phyloP scores from a whole-genome alignment of 495 filamentous ascomycete species.

The Penicillium diatomitis region DNA sequence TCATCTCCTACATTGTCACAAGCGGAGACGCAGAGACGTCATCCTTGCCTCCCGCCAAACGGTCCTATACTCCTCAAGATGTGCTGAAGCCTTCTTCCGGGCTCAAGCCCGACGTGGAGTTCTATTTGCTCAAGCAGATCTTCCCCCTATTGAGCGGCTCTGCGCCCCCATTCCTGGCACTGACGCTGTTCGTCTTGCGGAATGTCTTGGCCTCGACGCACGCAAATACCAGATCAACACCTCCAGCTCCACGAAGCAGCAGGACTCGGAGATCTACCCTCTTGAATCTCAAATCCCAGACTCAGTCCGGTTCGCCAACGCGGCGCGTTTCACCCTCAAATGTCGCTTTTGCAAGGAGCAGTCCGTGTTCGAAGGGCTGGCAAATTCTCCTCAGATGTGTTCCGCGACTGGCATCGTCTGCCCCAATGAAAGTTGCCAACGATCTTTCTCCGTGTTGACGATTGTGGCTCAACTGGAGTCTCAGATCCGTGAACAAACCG shows the following conservation, averaged over 20 bases:
- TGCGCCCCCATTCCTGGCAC: slow-evolving; percentile 93
- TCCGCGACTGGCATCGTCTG: slow-evolving; percentile 69
- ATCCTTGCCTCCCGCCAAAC: slow-evolving; percentile 65
- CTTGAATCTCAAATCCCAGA: slow-evolving; percentile 93
- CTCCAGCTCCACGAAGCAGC: slow-evolving; percentile 42
- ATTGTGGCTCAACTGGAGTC: slow-evolving; percentile 80
- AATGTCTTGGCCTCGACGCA: slow-evolving; percentile 85
- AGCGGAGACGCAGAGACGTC: slow-evolving; percentile 59
- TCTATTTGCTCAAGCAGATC: slow-evolving; percentile 96
- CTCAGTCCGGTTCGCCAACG: slow-evolving; percentile 67
- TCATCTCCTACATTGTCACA: slow-evolving; percentile 92
- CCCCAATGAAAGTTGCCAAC: slow-evolving; percentile 48
- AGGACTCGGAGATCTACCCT: slow-evolving; percentile 59
- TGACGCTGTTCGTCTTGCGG: slow-evolving; percentile 76
- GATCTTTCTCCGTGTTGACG: slow-evolving; percentile 57
- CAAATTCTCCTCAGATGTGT: slow-evolving; percentile 45
- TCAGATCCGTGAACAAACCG: slow-evolving; percentile 65
- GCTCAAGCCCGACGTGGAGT: slow-evolving; percentile 81
- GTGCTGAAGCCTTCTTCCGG: slow-evolving; percentile 65
- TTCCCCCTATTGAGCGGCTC: slow-evolving; percentile 94
- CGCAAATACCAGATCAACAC: slow-evolving; percentile 73
- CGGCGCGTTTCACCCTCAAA: slow-evolving; percentile 61
- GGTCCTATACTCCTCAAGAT: slow-evolving; percentile 79
- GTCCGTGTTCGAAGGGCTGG: slow-evolving; percentile 67
- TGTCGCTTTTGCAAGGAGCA: slow-evolving; percentile 70